Evolutionary conservation across 192 early-diverging fungal species (phyloP), one percentile per base, ranked within the genome.

Genomic region (Podila minutissima): DNA sequence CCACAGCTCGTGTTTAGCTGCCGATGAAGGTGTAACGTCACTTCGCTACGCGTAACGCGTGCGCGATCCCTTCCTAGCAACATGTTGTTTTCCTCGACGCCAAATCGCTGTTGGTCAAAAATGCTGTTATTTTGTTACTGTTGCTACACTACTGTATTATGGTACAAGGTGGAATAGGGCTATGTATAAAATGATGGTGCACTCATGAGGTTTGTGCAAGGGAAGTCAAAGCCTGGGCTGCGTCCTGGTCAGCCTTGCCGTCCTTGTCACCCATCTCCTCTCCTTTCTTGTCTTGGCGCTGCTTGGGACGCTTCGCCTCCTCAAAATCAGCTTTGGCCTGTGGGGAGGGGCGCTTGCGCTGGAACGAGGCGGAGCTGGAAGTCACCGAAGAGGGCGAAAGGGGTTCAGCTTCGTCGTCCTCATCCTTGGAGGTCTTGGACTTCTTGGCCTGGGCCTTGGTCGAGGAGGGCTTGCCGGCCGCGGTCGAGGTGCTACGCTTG

Each of bases 171-270:
- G 24, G 24, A 55, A 24, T 55, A 55, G 22, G 20, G 6, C n/a
- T 55, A 55, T 26, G 53, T 55, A 55, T 48, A 28, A 17, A 28
- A 51, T 50, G 29, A 20, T 46, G 2, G 20, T 46, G 35, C 22
- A 61, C 6, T 33, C 51, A 46, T 22, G n/a, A 24, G 26, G 63
- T 68, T 29, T 69, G 62, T 1, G 61, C 51, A 59, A 77, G 64
- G 55, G 75, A 51, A 1, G 75, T 77, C 31, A 77, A 46, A 10
- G 67, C 63, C 63, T 70, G 55, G 1, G 75, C 75, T 4, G 69
- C 75, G 37, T 77, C 63, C 13, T 51, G 37, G 46, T 65, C 63
- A 4, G 53, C 53, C 24, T n/a, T 10, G n/a, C 20, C 53, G 0
- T 55, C 59, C 31, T 26, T 26, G 11, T 17, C 31, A 61, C 26